Evolutionary conservation across 2,329 filamentous ascomycete species (phyloP).

Genomic region (Monilinia aucupariae): DNA sequence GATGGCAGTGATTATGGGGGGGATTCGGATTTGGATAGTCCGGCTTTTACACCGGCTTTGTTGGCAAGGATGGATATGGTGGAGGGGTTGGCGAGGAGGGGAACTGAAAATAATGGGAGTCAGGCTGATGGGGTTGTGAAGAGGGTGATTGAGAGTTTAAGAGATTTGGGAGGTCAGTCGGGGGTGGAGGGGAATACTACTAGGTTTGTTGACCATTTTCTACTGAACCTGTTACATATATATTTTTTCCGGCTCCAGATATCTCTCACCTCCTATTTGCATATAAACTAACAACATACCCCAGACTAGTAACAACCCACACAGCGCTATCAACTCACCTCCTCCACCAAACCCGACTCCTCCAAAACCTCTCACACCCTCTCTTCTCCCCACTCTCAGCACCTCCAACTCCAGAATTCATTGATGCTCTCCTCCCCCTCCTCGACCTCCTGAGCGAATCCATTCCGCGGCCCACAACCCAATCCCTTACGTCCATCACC

Average conservation of each 20-base stretch:
- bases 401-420: conserved; percentile 56
- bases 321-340: conserved; percentile 70
- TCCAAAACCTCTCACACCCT: conserved; percentile 67
- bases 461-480: conserved; percentile 60
- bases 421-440: conserved; percentile 64
- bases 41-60: conserved; percentile 62
- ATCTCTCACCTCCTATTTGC: not conserved
- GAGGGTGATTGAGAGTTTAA: conserved; percentile 63
- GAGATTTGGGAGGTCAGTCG: conserved; percentile 67
- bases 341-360: conserved; percentile 66
- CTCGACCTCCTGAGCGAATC: conserved; percentile 58
- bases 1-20: conserved; percentile 71
- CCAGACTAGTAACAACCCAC: conserved; percentile 68
- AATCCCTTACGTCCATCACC: conserved; percentile 60
- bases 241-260: too few relatives aligned
- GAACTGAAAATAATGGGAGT: conserved; percentile 61
- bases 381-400: conserved; percentile 64
- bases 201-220: conserved; percentile 44
- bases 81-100: conserved; percentile 62
- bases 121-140: conserved; percentile 61
- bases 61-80: conserved; percentile 67
- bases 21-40: conserved; percentile 62
- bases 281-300: conserved; percentile 16
- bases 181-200: conserved; percentile 67
- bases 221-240: not conserved